Conservation (phyloP, 2,329 filamentous ascomycete species). For the Fusarium odoratissimum region DNA sequence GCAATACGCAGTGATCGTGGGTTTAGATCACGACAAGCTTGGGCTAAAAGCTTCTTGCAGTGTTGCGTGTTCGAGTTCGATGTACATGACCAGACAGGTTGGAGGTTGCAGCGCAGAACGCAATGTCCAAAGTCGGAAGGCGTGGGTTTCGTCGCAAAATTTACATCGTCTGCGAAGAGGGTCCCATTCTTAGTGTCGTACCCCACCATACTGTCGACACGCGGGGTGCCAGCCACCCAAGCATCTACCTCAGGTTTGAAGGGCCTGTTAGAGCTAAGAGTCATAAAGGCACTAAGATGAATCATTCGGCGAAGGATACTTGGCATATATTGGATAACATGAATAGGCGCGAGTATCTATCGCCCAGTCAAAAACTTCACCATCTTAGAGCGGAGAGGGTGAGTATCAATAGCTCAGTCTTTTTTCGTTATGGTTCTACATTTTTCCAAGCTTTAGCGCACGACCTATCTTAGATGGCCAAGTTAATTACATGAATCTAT, state of each 20-base stretch:
- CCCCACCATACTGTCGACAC: constrained; percentile 44
- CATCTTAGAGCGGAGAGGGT: background rate
- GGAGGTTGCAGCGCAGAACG: constrained; percentile 1
- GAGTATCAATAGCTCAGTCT: background rate
- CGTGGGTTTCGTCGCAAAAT: constrained; percentile 39
- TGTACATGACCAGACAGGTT: constrained; percentile 37
- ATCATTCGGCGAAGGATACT: constrained; percentile 9
- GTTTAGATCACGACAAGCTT: constrained; percentile 29
- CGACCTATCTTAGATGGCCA: background rate
- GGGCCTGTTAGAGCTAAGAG: background rate
- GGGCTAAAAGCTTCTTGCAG: constrained; percentile 8
- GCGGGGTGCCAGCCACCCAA: constrained; percentile 21
- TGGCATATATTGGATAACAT: background rate
- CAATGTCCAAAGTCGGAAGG: constrained; percentile 7
- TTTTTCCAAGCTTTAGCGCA: background rate
- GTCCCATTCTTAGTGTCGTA: constrained; percentile 37
- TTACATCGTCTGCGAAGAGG: constrained; percentile 35
- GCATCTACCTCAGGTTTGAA: background rate
- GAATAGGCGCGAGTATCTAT: background rate
- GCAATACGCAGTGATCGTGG: background rate
- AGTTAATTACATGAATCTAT: background rate
- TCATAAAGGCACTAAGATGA: constrained; percentile 3
- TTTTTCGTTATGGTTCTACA: no score
- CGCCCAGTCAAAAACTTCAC: background rate
- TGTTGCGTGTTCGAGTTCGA: constrained; percentile 8